Base-by-base conservation (phyloP, 2,329 filamentous ascomycete genomes). In the Epichloe coenophiala region DNA sequence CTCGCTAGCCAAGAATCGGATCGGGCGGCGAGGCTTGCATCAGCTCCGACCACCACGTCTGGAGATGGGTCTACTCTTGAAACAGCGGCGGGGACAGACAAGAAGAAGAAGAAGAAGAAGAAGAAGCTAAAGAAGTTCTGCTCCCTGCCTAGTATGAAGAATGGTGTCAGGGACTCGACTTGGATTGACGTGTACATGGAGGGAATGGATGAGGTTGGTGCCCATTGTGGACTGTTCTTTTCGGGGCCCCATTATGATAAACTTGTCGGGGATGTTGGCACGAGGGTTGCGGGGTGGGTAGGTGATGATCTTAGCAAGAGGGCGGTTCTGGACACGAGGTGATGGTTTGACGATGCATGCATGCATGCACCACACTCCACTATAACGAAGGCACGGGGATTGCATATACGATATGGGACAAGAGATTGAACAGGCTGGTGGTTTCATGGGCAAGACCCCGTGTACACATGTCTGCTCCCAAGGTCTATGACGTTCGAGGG, bases 111-210 rank as follows among this genome's bases (percentile, higher is more conserved):
- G 17, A 17, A 17, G 17, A 17, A 17, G 31, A 35, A 64, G 13
- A 68, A 66, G 58, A 83, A 83, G 58, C 74, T 84, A 48, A 77
- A 80, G 52, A 91, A 86, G 60, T 95, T 96, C 65, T 93, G 88
- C 67, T 80, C 82, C 58, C 67, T 91, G 3, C 88, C 85, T 0
- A 66, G 71, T 19, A 72, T 71, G 51, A 68, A 65, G 11, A 63
- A 72, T 48, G 81, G 80, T 6, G 69, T 72, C 53, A 69, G 73
- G 42, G 88, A 95, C 62, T 69, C 76, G 4, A 78, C 82, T 15
- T 95, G 90, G 89, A 71, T 89, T 1, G 74, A 83, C 42, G 77
- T 95, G 3, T 83, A 81, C 59, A 93, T 96, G 86, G 77, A 84
- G 52, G 82, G 81, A 49, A 81, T 93, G 54, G 89, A 95, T 61